phyloP scores from a whole-genome alignment of 208 protist genomes.

The Crithidia sp. region DNA sequence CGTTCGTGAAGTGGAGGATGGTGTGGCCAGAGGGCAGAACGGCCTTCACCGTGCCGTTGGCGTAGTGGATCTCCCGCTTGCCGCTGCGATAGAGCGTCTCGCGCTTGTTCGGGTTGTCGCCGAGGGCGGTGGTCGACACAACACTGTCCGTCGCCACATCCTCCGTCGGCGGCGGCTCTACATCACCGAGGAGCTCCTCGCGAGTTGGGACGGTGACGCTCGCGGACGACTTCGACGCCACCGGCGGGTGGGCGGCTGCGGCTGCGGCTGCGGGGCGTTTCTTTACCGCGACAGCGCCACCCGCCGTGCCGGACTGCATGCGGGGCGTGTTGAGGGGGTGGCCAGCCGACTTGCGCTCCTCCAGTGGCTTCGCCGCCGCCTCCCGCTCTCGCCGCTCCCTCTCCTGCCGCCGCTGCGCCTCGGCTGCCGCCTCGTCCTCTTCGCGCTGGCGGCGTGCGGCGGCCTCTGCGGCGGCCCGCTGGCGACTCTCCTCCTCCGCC shows the following conservation, averaged over 20 bases:
- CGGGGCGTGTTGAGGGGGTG: slow-evolving; percentile 68
- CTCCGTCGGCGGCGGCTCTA: slow-evolving; percentile 61
- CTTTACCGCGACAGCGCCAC: background rate
- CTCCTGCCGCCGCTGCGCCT: slow-evolving; percentile 26
- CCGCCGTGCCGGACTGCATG: slow-evolving; percentile 16
- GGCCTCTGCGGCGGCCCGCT: slow-evolving; percentile 6
- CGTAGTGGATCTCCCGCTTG: slow-evolving; percentile 91
- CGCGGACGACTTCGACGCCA: slow-evolving; percentile 28
- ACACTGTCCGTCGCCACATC: slow-evolving; percentile 68
- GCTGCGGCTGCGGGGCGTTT: slow-evolving; percentile 13
- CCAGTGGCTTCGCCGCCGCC: slow-evolving; percentile 25
- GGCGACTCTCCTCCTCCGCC: slow-evolving; percentile 23
- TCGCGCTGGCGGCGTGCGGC: slow-evolving; percentile 19
- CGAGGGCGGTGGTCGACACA: slow-evolving; percentile 72
- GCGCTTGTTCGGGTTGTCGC: slow-evolving; percentile 87
- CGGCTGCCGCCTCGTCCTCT: slow-evolving; percentile 5
- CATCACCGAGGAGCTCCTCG: slow-evolving; percentile 70
- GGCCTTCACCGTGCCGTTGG: slow-evolving; percentile 92
- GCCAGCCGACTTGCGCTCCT: slow-evolving; percentile 44
- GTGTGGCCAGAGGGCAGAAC: slow-evolving; percentile 85
- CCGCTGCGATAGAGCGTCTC: slow-evolving; percentile 90
- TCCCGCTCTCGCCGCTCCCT: slow-evolving; percentile 24
- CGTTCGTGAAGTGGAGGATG: slow-evolving; percentile 92
- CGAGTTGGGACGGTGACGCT: slow-evolving; percentile 53
- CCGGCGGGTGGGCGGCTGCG: slow-evolving; percentile 16